A percentile compares a stretch with the other conserved stretches of the same genome.
Conservation (phyloP, 139 green algal genomes). For the Tetradesmus lagerheimii region DNA sequence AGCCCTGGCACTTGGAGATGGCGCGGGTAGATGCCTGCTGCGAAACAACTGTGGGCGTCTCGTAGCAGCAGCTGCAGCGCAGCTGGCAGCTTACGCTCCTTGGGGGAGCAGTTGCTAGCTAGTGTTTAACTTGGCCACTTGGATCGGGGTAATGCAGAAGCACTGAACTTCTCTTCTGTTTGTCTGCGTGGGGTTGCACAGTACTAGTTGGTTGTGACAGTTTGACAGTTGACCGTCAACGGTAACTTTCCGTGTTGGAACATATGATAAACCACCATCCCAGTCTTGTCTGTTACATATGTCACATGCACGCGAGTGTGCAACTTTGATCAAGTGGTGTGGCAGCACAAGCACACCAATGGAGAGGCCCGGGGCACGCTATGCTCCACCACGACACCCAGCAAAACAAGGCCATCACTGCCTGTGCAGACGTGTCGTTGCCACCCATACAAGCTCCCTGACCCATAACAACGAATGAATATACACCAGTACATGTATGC, state of each 20-base stretch:
- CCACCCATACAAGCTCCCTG: neutral
- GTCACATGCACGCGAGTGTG: neutral
- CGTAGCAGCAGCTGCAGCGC: neutral
- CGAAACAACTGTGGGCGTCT: slow-evolving; percentile 19
- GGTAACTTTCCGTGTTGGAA: no score
- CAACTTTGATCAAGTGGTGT: neutral
- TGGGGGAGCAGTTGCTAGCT: no score
- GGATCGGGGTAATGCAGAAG: no score
- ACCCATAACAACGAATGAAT: neutral
- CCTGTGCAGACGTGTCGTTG: neutral
- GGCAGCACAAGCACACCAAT: neutral
- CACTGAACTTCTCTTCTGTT: no score
- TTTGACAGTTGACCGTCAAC: no score
- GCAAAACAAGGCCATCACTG: neutral
- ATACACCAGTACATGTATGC: neutral
- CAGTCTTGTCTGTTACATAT: neutral
- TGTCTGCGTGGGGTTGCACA: no score
- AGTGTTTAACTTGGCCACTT: no score
- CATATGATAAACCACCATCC: neutral
- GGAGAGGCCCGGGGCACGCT: no score
- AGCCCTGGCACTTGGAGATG: slow-evolving; percentile 18
- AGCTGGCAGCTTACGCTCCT: no score
- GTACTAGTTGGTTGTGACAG: no score
- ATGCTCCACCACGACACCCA: no score
- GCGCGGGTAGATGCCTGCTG: slow-evolving; percentile 36